A percentile compares a stretch with the other conserved stretches of the same genome.
Evolutionary conservation across 176 grass and related monocot species (phyloP).

Genomic region (Pontederia paniculata): DNA sequence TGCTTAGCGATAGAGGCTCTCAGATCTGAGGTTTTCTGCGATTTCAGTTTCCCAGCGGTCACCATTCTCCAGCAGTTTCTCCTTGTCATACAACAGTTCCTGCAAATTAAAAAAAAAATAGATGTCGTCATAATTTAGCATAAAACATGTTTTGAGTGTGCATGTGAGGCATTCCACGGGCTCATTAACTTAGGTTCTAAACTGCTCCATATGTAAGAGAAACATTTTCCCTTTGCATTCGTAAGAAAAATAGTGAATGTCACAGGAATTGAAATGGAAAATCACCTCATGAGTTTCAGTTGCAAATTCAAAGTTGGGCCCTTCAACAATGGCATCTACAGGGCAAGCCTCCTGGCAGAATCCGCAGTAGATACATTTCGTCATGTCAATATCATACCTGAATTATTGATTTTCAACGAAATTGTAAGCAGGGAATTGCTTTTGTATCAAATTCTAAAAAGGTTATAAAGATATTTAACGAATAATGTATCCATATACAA

Average conservation of each 20-base stretch:
- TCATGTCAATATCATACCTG: conserved; percentile 99
- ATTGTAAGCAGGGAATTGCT: too few species aligned
- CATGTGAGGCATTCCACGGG: too few species aligned
- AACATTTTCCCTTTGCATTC: too few species aligned
- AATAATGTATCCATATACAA: neutral
- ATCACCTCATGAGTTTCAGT: conserved; percentile 98
- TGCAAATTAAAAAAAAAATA: conserved; percentile 24
- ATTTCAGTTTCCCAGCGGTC: conserved; percentile 97
- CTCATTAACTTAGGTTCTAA: too few species aligned
- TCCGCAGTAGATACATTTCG: conserved; percentile 98
- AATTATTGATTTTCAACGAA: neutral
- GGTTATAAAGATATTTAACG: neutral
- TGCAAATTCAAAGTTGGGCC: conserved; percentile 95
- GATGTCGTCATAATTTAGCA: neutral
- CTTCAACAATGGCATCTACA: conserved; percentile 97
- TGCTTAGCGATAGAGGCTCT: conserved; percentile 94
- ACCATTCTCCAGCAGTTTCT: conserved; percentile 91
- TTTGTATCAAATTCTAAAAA: neutral
- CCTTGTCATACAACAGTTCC: conserved; percentile 98
- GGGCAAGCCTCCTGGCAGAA: conserved; percentile 99
- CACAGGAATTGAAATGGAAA: too few species aligned
- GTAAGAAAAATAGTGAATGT: too few species aligned
- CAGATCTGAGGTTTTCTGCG: conserved; percentile 77
- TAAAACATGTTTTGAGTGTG: too few species aligned
- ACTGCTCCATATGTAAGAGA: too few species aligned